Percentiles rank a stretch among this genome's conserved stretches.
Evolutionary conservation across 176 grass and related monocot species (phyloP).

Genomic region (Typha latifolia): DNA sequence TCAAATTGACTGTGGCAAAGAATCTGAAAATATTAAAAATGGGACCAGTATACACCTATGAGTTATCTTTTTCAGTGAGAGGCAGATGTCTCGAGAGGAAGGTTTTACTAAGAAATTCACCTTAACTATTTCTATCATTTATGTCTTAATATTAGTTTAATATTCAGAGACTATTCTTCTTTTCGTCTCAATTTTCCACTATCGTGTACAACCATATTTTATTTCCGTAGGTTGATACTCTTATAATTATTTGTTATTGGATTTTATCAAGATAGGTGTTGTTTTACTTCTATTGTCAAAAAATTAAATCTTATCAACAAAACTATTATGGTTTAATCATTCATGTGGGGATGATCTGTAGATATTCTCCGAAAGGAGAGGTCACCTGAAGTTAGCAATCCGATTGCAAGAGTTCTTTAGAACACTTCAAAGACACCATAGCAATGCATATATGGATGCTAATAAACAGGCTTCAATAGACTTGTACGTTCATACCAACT

Average conservation of each 20-base stretch:
- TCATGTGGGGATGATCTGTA: constrained; percentile 28
- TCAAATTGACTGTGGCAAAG: no score
- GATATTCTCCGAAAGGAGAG: constrained; percentile 97
- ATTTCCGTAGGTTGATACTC: no score
- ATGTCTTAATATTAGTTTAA: no score
- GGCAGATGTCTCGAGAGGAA: no score
- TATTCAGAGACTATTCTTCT: no score
- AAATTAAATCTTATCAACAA: constrained; percentile 16
- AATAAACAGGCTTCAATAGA: constrained; percentile 95
- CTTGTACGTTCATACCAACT: constrained; percentile 43
- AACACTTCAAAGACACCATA: constrained; percentile 93
- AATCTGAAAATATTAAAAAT: no score
- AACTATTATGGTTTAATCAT: constrained; percentile 14
- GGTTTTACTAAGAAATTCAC: no score
- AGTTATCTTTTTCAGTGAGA: no score
- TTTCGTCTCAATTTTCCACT: no score
- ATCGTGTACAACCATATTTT: no score
- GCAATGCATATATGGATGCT: constrained; percentile 88
- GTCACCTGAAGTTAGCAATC: constrained; percentile 77
- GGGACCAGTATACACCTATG: no score
- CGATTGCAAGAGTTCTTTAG: constrained; percentile 90
- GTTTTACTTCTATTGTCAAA: not conserved
- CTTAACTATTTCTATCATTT: no score
- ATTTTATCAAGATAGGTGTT: not conserved
- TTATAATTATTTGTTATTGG: not conserved